Evolutionary conservation across 2,329 filamentous ascomycete species (phyloP), one percentile per base, ranked within the genome.

Genomic region (Fusarium mundagurra): DNA sequence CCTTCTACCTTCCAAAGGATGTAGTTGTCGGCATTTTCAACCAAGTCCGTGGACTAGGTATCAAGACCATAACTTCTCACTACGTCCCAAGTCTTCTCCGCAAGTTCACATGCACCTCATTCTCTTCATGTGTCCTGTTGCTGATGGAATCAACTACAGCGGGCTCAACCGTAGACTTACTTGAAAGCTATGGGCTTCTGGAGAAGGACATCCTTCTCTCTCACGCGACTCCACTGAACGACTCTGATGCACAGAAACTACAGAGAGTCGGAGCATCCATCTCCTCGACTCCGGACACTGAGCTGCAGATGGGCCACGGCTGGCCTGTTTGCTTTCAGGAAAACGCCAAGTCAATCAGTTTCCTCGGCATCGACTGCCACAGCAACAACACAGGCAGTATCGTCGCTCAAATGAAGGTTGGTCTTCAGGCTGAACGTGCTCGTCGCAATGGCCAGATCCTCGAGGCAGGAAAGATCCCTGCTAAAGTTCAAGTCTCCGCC

Each of bases 291-390:
- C 66, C 66, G 5, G 66, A 69, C 8, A 69, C 48, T 2, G 66
- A 69, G 5, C 65, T 69, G 3, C 66, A 69, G 3, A 69, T 69
- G 64, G 60, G 64, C 3, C 66, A 51, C 3, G 66, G 66, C 2
- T 69, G 66, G 66, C 66, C 66, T 2, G 50, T 69, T 2, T 69
- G 66, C 14, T 69, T 69, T 2, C 66, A 69, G 22, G 43, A 69
- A 1, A 69, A 69, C 3, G 65, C 64, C 14, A 69, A 24, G 20
- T 51, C 43, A 0, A 69, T 69, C 6, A 44, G 48, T 2, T 69
- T 64, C 5, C 33, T 69, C 1, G 66, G 64, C 0, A 51, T 69
- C 1, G 66, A 69, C 20, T 69, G 66, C 2, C 66, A 69, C 3
- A 69, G 66, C 8, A 64, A 54, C 17, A 69, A 64, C 20, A 64